Conservation (phyloP, 1,139 yeast genomes). For the Debaryomycetaceae sp. region DNA sequence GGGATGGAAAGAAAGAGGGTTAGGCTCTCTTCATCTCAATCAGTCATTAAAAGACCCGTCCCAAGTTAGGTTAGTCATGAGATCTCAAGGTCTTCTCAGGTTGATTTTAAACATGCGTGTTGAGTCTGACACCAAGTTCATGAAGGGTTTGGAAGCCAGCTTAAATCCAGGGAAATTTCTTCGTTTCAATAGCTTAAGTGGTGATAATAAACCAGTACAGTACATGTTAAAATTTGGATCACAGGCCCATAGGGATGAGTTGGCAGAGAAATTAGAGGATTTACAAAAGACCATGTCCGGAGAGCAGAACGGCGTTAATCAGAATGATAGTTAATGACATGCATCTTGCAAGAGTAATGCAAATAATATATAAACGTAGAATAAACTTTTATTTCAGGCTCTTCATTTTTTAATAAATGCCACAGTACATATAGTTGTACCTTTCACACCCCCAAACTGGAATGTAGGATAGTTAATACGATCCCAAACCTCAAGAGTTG, state of each 20-base stretch:
- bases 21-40: conserved; percentile 83
- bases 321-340: not conserved
- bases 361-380: conserved; percentile 1
- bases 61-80: conserved; percentile 69
- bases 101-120: conserved; percentile 79
- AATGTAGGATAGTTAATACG: conserved; percentile 73
- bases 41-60: conserved; percentile 35
- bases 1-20: conserved; percentile 97
- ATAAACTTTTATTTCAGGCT: not conserved
- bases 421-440: conserved; percentile 82
- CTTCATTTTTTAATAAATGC: conserved; percentile 54
- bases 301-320: not conserved
- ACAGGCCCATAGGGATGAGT: conserved; percentile 55
- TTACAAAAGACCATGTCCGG: conserved; percentile 19
- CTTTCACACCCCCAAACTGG: conserved; percentile 84
- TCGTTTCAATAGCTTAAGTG: conserved; percentile 51
- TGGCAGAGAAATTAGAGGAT: conserved; percentile 51
- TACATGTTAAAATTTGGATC: conserved; percentile 74
- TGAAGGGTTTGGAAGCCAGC: conserved; percentile 84
- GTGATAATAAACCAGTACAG: conserved; percentile 69
- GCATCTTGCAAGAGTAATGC: not conserved
- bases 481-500: conserved; percentile 53
- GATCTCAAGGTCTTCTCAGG: conserved; percentile 82
- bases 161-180: conserved; percentile 75
- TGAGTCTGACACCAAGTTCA: conserved; percentile 51